Evolutionary conservation across 176 grass and related monocot species (phyloP).

Genomic region (Oryza officinalis): DNA sequence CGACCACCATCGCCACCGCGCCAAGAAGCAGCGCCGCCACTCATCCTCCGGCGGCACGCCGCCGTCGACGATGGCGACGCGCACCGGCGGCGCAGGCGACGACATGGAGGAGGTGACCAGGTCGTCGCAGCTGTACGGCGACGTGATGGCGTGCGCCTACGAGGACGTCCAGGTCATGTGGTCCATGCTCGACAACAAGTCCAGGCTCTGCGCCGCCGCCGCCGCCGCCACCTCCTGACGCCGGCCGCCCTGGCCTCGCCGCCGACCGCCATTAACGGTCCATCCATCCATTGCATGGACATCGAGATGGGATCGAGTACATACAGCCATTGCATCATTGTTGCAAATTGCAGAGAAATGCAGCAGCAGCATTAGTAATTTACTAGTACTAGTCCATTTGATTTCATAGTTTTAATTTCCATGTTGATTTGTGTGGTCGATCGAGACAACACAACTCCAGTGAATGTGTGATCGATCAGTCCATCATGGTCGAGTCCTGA

Average conservation of each 20-base stretch:
- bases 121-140: conserved; percentile 64
- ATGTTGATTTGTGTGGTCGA: background rate
- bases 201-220: conserved; percentile 30
- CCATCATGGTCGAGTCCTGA: background rate
- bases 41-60: background rate
- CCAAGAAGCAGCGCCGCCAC: conserved; percentile 40
- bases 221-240: conserved; percentile 15
- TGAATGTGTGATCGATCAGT: background rate
- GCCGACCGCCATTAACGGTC: background rate
- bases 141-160: conserved; percentile 70
- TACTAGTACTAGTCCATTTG: background rate
- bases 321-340: background rate
- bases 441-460: too few relatives aligned
- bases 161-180: conserved; percentile 76
- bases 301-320: conserved; percentile 3
- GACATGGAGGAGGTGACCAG: conserved; percentile 3
- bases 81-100: background rate
- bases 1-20: conserved; percentile 22
- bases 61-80: too few relatives aligned
- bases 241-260: too few relatives aligned
- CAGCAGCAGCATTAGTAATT: background rate
- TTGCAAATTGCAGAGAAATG: background rate
- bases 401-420: too few relatives aligned
- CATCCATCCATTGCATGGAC: background rate
- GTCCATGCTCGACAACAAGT: conserved; percentile 70